Base-by-base conservation (phyloP, 2,329 filamentous ascomycete species). In the Aaosphaeria arxii region DNA sequence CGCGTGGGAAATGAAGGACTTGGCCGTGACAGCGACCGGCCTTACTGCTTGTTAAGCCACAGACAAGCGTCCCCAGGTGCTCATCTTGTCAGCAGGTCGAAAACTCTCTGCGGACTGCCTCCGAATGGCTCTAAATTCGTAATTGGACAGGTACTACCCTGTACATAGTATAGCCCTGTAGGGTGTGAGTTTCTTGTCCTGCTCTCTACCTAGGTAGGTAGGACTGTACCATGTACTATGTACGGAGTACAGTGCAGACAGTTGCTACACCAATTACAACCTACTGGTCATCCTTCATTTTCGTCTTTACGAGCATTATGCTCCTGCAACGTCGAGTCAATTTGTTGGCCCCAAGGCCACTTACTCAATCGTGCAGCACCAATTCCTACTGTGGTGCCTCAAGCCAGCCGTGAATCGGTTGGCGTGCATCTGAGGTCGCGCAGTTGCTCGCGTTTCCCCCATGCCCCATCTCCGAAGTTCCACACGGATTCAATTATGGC, bases 1-100 rank as follows among this genome's bases (percentile, higher is more conserved):
- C 64, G 65, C 66, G 65, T 61, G 49, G 56, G 62, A 69, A 66
- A 69, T 68, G 64, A 65, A 62, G 54, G 55, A 52, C 56, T 55
- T 56, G 48, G 49, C 49, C 55, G 48, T 47, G 50, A 55, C 60
- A 50, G 57, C 52, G 57, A 54, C 52, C 57, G 55, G 46, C 55
- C 30, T 17, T 24, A 45, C 11, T 11, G 7, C 31, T 11, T 41
- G 24, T 9, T 53, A 46, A 58, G 51, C 55, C 47, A 50, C 53
- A 59, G 58, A 57, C 64, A 61, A 61, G 56, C 52, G 51, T 54
- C 53, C 63, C 62, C 43, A 38, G 47, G 33, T 9, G 33, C n/a
- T 36, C n/a, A n/a, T 36, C 33, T n/a, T n/a, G 9, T 36, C 33
- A 36, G 17, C 17, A 24, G 17, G 17, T 24, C 17, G 17, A 24